Percentiles rank a stretch among this genome's conserved stretches.
Evolutionary conservation across 176 grass and related monocot species (phyloP).

Genomic region (Cymbopogon citratus): DNA sequence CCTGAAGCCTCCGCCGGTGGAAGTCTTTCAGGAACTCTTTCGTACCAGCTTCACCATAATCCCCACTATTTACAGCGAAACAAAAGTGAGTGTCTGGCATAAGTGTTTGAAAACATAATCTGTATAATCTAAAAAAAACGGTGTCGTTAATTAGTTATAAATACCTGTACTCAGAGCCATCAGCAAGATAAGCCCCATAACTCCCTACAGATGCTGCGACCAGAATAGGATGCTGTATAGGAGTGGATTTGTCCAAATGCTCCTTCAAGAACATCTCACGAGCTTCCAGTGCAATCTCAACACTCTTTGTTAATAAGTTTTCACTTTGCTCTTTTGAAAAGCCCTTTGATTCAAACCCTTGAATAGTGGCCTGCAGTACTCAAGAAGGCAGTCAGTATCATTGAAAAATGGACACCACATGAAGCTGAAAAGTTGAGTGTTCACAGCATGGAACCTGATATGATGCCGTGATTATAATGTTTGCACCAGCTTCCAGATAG

Average conservation of each 20-base stretch:
- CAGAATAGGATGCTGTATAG: slow-evolving; percentile 46
- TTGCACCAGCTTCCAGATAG: slow-evolving; percentile 84
- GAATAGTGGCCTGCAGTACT: slow-evolving; percentile 67
- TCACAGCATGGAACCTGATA: slow-evolving; percentile 62
- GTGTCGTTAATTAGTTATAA: neutral
- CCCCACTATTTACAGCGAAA: slow-evolving; percentile 53
- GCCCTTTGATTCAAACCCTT: slow-evolving; percentile 78
- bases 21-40: slow-evolving; percentile 81
- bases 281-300: slow-evolving; percentile 78
- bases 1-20: slow-evolving; percentile 64
- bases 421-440: neutral
- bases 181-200: slow-evolving; percentile 95
- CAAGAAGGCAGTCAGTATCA: neutral
- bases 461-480: slow-evolving; percentile 82
- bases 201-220: slow-evolving; percentile 92
- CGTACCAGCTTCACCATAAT: slow-evolving; percentile 66
- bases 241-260: slow-evolving; percentile 25
- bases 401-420: neutral
- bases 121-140: neutral
- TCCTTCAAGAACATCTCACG: slow-evolving; percentile 57
- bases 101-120: neutral
- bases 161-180: slow-evolving; percentile 98
- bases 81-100: slow-evolving; percentile 14
- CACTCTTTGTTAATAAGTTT: slow-evolving; percentile 64
- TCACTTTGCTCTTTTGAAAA: slow-evolving; percentile 70